Percentiles rank a stretch among this genome's conserved stretches.
phyloP scores from a whole-genome alignment of 192 early-diverging fungal species.

The Nowakowskiella sp. region DNA sequence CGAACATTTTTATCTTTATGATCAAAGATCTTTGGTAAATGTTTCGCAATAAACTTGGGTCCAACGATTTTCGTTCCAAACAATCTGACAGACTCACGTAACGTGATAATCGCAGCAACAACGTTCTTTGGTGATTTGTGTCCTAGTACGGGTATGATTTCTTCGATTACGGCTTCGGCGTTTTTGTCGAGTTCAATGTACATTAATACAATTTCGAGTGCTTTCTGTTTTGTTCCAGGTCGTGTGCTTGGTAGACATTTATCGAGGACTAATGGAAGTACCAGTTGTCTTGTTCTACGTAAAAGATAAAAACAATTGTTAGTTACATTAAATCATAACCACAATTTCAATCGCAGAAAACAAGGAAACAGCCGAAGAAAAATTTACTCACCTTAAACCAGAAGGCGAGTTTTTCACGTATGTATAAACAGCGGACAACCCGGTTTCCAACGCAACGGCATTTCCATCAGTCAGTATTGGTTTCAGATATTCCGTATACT shows the following conservation, averaged over 20 bases:
- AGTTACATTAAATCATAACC: constrained; percentile 2
- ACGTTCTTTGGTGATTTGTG: constrained; percentile 91
- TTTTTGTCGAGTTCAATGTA: constrained; percentile 77
- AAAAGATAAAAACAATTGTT: not conserved
- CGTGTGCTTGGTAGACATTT: constrained; percentile 82
- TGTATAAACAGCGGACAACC: constrained; percentile 62
- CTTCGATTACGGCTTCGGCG: constrained; percentile 73
- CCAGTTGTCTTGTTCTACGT: constrained; percentile 53
- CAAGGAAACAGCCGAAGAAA: not conserved
- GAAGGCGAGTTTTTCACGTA: constrained; percentile 77
- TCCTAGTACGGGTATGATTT: constrained; percentile 64
- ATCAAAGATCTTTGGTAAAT: constrained; percentile 80
- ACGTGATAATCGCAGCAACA: constrained; percentile 32
- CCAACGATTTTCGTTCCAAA: constrained; percentile 77
- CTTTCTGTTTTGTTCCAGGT: constrained; percentile 67
- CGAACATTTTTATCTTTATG: constrained; percentile 91
- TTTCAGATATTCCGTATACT: constrained; percentile 63
- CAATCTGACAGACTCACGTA: constrained; percentile 24
- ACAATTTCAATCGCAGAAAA: constrained; percentile 1
- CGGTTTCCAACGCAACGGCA: constrained; percentile 83
- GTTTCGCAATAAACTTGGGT: constrained; percentile 80
- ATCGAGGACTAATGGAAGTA: constrained; percentile 70
- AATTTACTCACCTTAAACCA: constrained; percentile 48
- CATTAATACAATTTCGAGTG: constrained; percentile 72
- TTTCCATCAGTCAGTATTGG: constrained; percentile 83